Percentiles rank a stretch among this genome's conserved stretches.
Conservation (phyloP, 2,329 filamentous ascomycete genomes). For the Celoporthe dispersa region DNA sequence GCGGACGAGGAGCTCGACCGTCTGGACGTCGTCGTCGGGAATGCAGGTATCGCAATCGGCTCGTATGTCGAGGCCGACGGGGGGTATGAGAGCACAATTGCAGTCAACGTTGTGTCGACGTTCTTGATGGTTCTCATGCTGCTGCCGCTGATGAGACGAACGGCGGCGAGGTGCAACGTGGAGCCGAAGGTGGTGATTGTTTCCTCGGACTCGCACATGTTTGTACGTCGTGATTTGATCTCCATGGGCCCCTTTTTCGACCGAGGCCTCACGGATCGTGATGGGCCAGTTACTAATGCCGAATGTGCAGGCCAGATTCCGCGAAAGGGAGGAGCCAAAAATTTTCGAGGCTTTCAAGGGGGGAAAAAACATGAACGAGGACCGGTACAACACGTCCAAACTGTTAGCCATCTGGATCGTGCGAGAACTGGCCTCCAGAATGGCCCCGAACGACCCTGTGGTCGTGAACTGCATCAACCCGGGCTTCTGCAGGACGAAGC, state of each 20-base stretch:
- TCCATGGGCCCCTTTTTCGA: not conserved
- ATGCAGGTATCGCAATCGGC: constrained; percentile 42
- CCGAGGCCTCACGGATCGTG: not conserved
- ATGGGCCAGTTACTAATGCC: not conserved
- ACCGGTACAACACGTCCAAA: constrained; percentile 43
- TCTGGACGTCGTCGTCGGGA: constrained; percentile 48
- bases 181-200: constrained; percentile 45
- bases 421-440: constrained; percentile 40
- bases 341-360: constrained; percentile 41
- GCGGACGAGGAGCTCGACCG: constrained; percentile 40
- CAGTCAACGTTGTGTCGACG: constrained; percentile 52
- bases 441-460: constrained; percentile 34
- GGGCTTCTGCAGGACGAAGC: constrained; percentile 45
- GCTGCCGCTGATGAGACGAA: constrained; percentile 46
- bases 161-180: constrained; percentile 39
- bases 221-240: constrained; percentile 31
- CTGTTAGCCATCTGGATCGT: constrained; percentile 39
- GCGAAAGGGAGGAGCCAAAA: constrained; percentile 36
- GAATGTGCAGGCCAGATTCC: constrained; percentile 39
- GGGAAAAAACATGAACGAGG: constrained; percentile 34
- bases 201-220: constrained; percentile 43
- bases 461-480: constrained; percentile 46
- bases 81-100: constrained; percentile 44
- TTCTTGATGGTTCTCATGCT: constrained; percentile 49
- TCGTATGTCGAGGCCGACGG: constrained; percentile 21